Evolutionary conservation across 2,329 filamentous ascomycete genomes (phyloP).

Genomic region (Grosmannia clavigera): DNA sequence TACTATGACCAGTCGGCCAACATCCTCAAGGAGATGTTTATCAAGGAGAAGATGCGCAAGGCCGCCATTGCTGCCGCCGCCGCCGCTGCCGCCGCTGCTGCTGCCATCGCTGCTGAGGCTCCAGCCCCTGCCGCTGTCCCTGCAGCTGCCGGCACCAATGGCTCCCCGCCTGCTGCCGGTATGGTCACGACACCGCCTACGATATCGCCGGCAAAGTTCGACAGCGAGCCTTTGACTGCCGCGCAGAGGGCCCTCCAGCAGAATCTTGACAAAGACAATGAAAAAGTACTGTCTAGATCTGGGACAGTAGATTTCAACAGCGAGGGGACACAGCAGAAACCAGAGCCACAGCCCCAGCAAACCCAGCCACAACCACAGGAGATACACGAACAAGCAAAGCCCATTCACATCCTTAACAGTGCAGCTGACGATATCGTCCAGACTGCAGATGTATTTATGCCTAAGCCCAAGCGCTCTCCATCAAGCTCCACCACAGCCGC

Average conservation of each 20-base stretch:
- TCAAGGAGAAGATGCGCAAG: constrained; percentile 60
- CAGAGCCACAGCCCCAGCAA: not conserved
- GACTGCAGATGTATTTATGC: not conserved
- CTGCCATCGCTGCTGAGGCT: constrained; percentile 8
- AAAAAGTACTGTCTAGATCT: constrained; percentile 4
- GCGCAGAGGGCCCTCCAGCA: constrained; percentile 9
- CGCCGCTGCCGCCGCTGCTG: constrained; percentile 13
- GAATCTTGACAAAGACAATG: constrained; percentile 17
- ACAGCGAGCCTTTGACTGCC: constrained; percentile 9
- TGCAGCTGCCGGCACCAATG: constrained; percentile 14
- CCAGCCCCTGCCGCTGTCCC: constrained; percentile 15
- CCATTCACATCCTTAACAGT: not conserved
- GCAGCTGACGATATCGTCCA: not conserved
- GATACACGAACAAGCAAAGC: not conserved
- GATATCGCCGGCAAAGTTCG: not conserved
- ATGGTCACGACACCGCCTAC: constrained; percentile 15
- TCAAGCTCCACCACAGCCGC: not conserved
- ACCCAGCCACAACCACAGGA: not conserved
- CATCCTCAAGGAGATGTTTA: constrained; percentile 79
- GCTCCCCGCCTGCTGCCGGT: not conserved
- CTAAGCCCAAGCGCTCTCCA: not conserved
- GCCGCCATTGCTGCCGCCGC: constrained; percentile 1
- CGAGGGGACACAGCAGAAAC: not conserved
- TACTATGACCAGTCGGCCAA: constrained; percentile 88
- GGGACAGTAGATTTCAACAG: not conserved